Evolutionary conservation across 2,329 filamentous ascomycete genomes (phyloP).

Genomic region (Penicillium expansum): DNA sequence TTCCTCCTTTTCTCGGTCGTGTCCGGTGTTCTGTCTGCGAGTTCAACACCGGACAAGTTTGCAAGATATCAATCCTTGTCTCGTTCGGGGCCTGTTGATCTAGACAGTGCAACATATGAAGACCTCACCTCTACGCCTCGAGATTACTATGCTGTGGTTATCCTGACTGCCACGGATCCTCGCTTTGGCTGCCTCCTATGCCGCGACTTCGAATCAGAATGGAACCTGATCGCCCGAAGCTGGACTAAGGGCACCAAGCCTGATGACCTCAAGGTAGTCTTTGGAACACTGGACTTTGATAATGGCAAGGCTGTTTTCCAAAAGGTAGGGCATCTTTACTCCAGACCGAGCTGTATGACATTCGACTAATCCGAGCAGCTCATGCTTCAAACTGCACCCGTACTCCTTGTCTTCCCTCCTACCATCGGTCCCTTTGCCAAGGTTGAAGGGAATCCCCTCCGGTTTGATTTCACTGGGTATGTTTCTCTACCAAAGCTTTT

Average conservation of each 20-base stretch:
- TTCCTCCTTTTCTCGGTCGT: slow-evolving; percentile 42
- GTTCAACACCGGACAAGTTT: slow-evolving; percentile 67
- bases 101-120: slow-evolving; percentile 72
- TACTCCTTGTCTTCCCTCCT: slow-evolving; percentile 82
- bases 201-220: slow-evolving; percentile 89
- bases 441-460: slow-evolving; percentile 63
- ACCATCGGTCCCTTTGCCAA: slow-evolving; percentile 78
- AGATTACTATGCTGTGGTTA: slow-evolving; percentile 77
- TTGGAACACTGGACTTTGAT: slow-evolving; percentile 81
- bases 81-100: slow-evolving; percentile 67
- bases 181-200: slow-evolving; percentile 85
- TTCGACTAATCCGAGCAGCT: slow-evolving; percentile 56
- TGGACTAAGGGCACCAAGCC: slow-evolving; percentile 81
- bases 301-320: slow-evolving; percentile 83
- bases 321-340: slow-evolving; percentile 59
- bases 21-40: slow-evolving; percentile 38
- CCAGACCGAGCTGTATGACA: not conserved
- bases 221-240: slow-evolving; percentile 79
- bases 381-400: slow-evolving; percentile 88
- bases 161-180: slow-evolving; percentile 81
- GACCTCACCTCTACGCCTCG: slow-evolving; percentile 73
- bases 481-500: slow-evolving; percentile 28
- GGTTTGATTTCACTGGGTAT: slow-evolving; percentile 87
- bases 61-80: slow-evolving; percentile 67
- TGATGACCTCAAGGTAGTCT: slow-evolving; percentile 58